A percentile compares a stretch with the other conserved stretches of the same genome.
phyloP scores from a whole-genome alignment of 306 rosid species.

The Comarum palustre region DNA sequence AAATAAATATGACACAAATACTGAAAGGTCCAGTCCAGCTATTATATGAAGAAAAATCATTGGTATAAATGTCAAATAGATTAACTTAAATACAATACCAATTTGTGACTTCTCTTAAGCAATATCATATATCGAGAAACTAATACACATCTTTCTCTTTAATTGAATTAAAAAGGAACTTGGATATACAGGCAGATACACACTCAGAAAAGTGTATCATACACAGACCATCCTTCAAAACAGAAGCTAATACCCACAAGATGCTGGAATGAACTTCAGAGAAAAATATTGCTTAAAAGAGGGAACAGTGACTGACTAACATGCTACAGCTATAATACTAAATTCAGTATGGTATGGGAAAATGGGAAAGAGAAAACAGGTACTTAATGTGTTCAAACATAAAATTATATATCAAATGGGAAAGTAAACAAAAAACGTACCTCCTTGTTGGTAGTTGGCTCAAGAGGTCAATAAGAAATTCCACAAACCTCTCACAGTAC shows the following conservation, averaged over 20 bases:
- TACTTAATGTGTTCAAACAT: neutral
- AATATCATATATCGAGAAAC: neutral
- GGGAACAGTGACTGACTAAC: neutral
- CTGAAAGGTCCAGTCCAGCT: conserved; percentile 9
- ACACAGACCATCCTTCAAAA: neutral
- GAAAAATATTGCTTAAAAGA: neutral
- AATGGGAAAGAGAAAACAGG: neutral
- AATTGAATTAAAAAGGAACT: neutral
- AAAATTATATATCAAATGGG: neutral
- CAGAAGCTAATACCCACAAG: neutral
- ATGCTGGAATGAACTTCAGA: neutral
- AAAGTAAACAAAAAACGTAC: conserved; percentile 27
- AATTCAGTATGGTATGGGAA: neutral
- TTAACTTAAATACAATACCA: neutral
- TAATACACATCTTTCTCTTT: neutral
- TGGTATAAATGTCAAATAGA: neutral
- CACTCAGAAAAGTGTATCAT: neutral
- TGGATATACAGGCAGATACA: neutral
- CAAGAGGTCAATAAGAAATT: conserved; percentile 93
- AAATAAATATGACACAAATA: neutral
- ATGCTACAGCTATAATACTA: neutral
- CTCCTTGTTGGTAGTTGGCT: conserved; percentile 98
- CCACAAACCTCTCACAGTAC: conserved; percentile 97
- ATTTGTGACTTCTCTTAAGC: neutral
- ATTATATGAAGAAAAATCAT: neutral